Evolutionary conservation across 2,329 filamentous ascomycete genomes (phyloP), one percentile per base, ranked within the genome.

Genomic region (Exophiala aquamarina): DNA sequence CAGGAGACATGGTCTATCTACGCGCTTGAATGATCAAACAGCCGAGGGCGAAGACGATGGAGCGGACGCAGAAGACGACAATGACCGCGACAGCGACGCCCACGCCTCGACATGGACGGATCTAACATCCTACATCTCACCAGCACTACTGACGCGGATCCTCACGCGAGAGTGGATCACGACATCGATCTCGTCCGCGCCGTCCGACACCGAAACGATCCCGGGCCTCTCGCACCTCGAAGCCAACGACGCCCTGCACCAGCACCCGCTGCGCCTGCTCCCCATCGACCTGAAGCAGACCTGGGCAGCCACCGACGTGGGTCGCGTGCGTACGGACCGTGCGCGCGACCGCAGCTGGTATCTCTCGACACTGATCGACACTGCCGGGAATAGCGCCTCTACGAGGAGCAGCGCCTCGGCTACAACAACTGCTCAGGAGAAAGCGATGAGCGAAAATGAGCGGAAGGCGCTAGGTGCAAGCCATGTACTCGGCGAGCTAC

Each of bases 261-360:
- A 63, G 41, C 47, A 58, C 1, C 62, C 58, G 3, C 69, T 85
- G 13, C 64, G 65, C 1, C 77, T 84, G 50, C 62, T 84, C 3
- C 77, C 78, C 0, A 69, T 85, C 44, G 74, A 85, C 50, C 64
- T 84, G 33, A 82, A 79, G 62, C 72, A 72, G 57, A 84, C 82
- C 2, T 85, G 82, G 82, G 71, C 77, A 19, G 70, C 74, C 41
- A 80, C 78, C 1, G 81, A 81, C 8, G 77, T 82, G 7, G 82
- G 82, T 1, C 69, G 79, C 5, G 80, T 83, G 59, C 70, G 82
- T 21, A 84, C 81, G 9, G 76, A 83, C 54, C 79, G 76, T 23
- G 82, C 81, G 4, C 72, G 78, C 58, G 82, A 85, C 61, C 72
- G 78, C 20, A 80, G 77, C 2, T 85, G 82, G 82, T 78, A 78